Evolutionary conservation across 331 rosid genomes (phyloP).

Genomic region (Arachis monticola): DNA sequence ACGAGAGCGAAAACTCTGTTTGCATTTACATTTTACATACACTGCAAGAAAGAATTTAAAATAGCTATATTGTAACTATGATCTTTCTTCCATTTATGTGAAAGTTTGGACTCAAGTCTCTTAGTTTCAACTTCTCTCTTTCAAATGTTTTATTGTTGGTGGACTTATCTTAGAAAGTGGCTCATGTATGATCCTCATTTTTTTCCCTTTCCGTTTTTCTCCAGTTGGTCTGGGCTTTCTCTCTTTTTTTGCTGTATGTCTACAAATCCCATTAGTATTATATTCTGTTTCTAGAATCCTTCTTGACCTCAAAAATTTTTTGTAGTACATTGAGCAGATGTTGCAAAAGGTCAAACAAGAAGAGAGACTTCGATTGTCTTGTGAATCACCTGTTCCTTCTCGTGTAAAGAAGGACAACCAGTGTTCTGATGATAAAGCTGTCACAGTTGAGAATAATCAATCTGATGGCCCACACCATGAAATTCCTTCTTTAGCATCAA

Average conservation of each 20-base stretch:
- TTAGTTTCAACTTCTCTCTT: too few species aligned
- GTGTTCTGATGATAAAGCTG: constrained; percentile 52
- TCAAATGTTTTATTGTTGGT: too few species aligned
- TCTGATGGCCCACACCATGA: constrained; percentile 57
- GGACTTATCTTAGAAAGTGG: too few species aligned
- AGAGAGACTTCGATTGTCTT: constrained; percentile 57
- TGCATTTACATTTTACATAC: not conserved
- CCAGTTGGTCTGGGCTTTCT: constrained; percentile 1
- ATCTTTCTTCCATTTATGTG: constrained; percentile 14
- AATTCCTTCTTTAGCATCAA: constrained; percentile 52
- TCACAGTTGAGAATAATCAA: constrained; percentile 51
- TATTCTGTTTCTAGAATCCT: constrained; percentile 47
- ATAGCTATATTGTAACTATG: not conserved
- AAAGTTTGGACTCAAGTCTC: constrained; percentile 15
- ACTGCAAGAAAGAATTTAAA: constrained; percentile 20
- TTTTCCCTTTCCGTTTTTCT: constrained; percentile 10
- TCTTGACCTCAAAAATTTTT: constrained; percentile 50
- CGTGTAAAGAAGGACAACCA: constrained; percentile 50
- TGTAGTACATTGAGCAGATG: constrained; percentile 64
- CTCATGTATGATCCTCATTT: not conserved
- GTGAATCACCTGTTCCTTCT: constrained; percentile 59
- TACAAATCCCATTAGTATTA: constrained; percentile 34
- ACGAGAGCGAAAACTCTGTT: constrained; percentile 20
- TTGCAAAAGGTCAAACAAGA: constrained; percentile 66
- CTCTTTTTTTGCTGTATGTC: constrained; percentile 14